phyloP scores from a whole-genome alignment of 495 filamentous ascomycete genomes.

The Penicillium cataractarum region DNA sequence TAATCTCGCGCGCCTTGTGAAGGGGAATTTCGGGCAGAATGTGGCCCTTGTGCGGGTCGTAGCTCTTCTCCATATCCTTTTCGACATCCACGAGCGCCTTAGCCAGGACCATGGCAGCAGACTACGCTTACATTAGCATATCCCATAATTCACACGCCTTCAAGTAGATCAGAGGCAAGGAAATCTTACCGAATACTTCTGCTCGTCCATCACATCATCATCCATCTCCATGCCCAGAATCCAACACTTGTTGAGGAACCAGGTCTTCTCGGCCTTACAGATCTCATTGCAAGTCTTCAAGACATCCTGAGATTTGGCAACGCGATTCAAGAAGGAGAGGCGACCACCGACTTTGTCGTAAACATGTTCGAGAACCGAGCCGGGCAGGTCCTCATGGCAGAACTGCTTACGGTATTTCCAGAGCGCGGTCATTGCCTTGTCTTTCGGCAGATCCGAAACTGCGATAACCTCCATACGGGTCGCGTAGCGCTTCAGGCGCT shows the following conservation, averaged over 20 bases:
- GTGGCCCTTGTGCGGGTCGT: slow-evolving; percentile 69
- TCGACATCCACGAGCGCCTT: slow-evolving; percentile 84
- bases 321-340: slow-evolving; percentile 80
- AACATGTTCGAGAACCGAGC: slow-evolving; percentile 67
- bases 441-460: slow-evolving; percentile 77
- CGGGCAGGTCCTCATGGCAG: slow-evolving; percentile 56
- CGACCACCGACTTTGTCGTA: slow-evolving; percentile 87
- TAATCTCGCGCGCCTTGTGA: slow-evolving; percentile 84
- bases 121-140: slow-evolving; percentile 45
- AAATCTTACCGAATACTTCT: slow-evolving; percentile 81
- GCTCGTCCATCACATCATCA: slow-evolving; percentile 98
- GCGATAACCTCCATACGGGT: slow-evolving; percentile 90
- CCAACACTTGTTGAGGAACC: slow-evolving; percentile 95
- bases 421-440: slow-evolving; percentile 73
- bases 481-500: slow-evolving; percentile 85
- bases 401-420: slow-evolving; percentile 74
- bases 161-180: background rate
- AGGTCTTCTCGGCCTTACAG: slow-evolving; percentile 80
- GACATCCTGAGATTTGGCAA: slow-evolving; percentile 81
- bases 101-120: slow-evolving; percentile 92
- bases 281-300: slow-evolving; percentile 77
- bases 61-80: slow-evolving; percentile 63
- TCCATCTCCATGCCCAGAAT: slow-evolving; percentile 94
- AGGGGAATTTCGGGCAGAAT: slow-evolving; percentile 80
- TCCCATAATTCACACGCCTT: background rate